Percentiles rank a stretch among this genome's conserved stretches.
Evolutionary conservation across 495 filamentous ascomycete genomes (phyloP).

Genomic region (Talaromyces adpressus): DNA sequence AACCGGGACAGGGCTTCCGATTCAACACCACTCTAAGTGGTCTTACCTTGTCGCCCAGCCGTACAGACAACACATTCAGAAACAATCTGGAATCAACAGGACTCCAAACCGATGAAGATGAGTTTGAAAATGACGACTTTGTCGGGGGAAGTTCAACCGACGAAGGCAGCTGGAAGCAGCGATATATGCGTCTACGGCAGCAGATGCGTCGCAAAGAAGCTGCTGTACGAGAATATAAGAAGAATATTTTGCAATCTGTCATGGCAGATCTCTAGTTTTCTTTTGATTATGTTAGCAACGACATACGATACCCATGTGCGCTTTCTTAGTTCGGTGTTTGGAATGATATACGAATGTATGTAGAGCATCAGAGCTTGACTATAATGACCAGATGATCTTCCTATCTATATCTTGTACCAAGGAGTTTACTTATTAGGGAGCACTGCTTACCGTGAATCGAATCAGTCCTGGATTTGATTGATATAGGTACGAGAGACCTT

Average conservation of each 20-base stretch:
- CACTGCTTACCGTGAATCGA: neutral
- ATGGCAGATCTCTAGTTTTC: conserved; percentile 40
- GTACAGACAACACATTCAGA: conserved; percentile 9
- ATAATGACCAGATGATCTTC: neutral
- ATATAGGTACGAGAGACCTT: neutral
- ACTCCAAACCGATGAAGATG: conserved; percentile 9
- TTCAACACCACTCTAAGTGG: conserved; percentile 26
- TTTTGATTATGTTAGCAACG: neutral
- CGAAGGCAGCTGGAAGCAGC: conserved; percentile 37
- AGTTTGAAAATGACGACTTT: conserved; percentile 21
- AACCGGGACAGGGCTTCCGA: conserved; percentile 18
- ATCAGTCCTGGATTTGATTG: neutral
- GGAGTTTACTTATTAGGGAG: too few species aligned
- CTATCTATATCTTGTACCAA: neutral
- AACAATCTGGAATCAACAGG: neutral
- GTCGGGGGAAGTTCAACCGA: conserved; percentile 22
- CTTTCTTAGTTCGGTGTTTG: neutral
- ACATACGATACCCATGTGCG: conserved; percentile 9
- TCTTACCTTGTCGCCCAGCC: conserved; percentile 8
- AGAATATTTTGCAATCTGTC: conserved; percentile 50
- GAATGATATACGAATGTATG: neutral
- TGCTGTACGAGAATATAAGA: conserved; percentile 41
- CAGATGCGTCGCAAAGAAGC: conserved; percentile 47
- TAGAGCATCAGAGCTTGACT: neutral
- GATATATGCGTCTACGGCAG: conserved; percentile 37